Evolutionary conservation across 2,329 filamentous ascomycete genomes (phyloP).

Genomic region (Fusarium begoniae): DNA sequence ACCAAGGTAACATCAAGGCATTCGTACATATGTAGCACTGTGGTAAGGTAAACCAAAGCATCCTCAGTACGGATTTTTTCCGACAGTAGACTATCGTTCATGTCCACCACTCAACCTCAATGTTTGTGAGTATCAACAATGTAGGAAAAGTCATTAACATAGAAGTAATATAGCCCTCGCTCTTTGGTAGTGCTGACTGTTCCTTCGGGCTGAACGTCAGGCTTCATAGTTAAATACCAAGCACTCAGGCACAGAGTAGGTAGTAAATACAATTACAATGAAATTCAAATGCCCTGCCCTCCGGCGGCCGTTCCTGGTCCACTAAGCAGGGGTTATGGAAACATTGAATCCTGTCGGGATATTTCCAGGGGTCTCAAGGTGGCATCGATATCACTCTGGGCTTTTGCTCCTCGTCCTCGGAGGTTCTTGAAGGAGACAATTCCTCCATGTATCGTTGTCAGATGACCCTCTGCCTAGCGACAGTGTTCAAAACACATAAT

Average conservation of each 20-base stretch:
- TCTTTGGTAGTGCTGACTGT: not conserved
- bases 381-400: not conserved
- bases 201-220: not conserved
- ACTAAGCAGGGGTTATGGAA: not conserved
- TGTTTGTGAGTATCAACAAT: not conserved
- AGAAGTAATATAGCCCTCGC: not conserved
- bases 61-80: not conserved
- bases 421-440: slow-evolving; percentile 8
- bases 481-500: not conserved
- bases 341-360: slow-evolving; percentile 6
- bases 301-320: slow-evolving; percentile 11
- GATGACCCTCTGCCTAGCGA: not conserved
- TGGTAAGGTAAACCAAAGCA: not conserved
- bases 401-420: not conserved
- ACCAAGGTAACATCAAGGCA: not conserved
- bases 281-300: not conserved
- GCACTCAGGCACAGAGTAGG: not conserved
- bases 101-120: not conserved
- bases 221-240: not conserved
- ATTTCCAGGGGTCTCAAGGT: slow-evolving; percentile 18
- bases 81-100: not conserved
- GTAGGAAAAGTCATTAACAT: not conserved
- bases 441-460: slow-evolving; percentile 9
- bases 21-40: not conserved
- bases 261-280: not conserved